Conservation (phyloP, 2,329 filamentous ascomycete genomes). For the Curvularia sp. region DNA sequence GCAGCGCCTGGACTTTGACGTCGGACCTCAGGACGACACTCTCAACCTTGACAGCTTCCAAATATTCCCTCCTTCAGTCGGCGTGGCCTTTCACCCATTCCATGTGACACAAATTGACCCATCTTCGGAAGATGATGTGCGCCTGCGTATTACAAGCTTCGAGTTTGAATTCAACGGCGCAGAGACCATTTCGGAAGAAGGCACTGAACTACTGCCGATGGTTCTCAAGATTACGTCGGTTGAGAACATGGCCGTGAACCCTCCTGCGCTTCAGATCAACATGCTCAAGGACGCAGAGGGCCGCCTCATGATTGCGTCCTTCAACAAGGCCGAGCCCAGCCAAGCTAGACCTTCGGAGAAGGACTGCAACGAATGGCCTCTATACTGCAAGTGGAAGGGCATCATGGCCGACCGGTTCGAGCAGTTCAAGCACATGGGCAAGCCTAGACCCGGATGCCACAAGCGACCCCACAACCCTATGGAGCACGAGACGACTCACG, state of each 20-base stretch:
- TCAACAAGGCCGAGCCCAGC: conserved; percentile 34
- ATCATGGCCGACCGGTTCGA: conserved; percentile 47
- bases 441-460: conserved; percentile 44
- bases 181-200: conserved; percentile 46
- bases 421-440: conserved; percentile 44
- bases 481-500: conserved; percentile 36
- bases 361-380: conserved; percentile 48
- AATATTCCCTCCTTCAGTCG: conserved; percentile 50
- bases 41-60: conserved; percentile 47
- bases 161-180: conserved; percentile 45
- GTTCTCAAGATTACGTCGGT: conserved; percentile 46
- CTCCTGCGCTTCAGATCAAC: conserved; percentile 47
- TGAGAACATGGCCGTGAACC: conserved; percentile 40
- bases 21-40: conserved; percentile 40
- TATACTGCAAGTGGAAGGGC: conserved; percentile 53
- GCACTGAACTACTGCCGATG: conserved; percentile 50
- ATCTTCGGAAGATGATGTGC: conserved; percentile 33
- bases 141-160: conserved; percentile 48
- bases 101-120: conserved; percentile 45
- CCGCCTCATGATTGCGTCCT: conserved; percentile 49
- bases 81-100: conserved; percentile 39
- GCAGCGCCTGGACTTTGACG: conserved; percentile 49
- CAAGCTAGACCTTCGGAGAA: conserved; percentile 33
- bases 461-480: conserved; percentile 44
- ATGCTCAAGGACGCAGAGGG: conserved; percentile 48